phyloP scores from a whole-genome alignment of 1,139 yeast genomes.

The Debaryomyces sp. region DNA sequence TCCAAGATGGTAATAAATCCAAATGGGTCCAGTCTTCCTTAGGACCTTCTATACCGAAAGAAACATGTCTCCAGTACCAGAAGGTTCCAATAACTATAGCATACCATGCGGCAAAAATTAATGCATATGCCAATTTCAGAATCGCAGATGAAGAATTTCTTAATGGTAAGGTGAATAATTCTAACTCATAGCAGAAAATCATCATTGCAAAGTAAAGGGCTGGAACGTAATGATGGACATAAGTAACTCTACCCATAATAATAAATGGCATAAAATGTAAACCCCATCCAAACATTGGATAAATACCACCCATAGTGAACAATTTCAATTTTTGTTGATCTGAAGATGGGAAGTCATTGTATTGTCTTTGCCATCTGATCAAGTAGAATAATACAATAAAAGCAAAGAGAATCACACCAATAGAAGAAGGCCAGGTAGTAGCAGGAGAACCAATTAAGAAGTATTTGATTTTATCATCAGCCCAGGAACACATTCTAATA shows the following conservation, averaged over 20 bases:
- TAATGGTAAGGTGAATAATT: constrained; percentile 54
- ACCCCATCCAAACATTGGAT: constrained; percentile 94
- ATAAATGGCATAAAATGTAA: constrained; percentile 89
- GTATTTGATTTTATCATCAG: constrained; percentile 75
- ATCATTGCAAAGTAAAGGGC: constrained; percentile 94
- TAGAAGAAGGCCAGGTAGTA: constrained; percentile 90
- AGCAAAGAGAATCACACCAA: constrained; percentile 66
- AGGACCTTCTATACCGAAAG: constrained; percentile 92
- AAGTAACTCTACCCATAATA: constrained; percentile 95
- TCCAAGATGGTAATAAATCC: constrained; percentile 80
- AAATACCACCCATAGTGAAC: constrained; percentile 77
- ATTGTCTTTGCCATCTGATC: constrained; percentile 94
- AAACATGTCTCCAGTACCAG: constrained; percentile 71
- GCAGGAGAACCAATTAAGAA: constrained; percentile 92
- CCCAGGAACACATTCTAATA: constrained; percentile 96
- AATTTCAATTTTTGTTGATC: constrained; percentile 32
- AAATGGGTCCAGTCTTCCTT: constrained; percentile 66
- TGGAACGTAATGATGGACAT: constrained; percentile 96
- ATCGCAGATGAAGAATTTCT: constrained; percentile 29
- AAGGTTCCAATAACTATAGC: constrained; percentile 66
- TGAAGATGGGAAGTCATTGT: constrained; percentile 59
- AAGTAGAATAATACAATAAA: constrained; percentile 57
- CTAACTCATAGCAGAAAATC: constrained; percentile 75
- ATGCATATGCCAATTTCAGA: constrained; percentile 31
- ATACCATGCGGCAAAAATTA: constrained; percentile 48